Evolutionary conservation across 2,329 filamentous ascomycete species (phyloP).

Genomic region (Bipolaris cookei): DNA sequence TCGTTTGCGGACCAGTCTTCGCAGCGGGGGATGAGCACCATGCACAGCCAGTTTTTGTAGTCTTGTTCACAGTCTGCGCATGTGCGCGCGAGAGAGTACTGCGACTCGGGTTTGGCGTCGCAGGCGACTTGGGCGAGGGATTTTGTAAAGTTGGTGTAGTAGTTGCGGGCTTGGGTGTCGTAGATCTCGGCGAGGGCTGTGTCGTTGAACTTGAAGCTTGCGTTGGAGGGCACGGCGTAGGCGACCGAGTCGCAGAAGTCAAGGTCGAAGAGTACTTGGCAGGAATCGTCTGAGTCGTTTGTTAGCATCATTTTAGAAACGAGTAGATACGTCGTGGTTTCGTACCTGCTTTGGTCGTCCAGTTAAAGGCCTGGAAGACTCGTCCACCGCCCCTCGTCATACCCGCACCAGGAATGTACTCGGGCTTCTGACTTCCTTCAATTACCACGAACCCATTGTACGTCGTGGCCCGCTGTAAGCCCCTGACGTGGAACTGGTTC

Average conservation of each 20-base stretch:
- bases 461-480: slow-evolving; percentile 71
- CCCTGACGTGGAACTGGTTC: slow-evolving; percentile 84
- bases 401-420: slow-evolving; percentile 46
- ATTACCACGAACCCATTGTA: slow-evolving; percentile 78
- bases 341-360: slow-evolving; percentile 78
- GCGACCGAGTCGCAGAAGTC: slow-evolving; percentile 86
- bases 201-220: slow-evolving; percentile 64
- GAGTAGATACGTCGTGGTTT: slow-evolving; percentile 1
- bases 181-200: slow-evolving; percentile 73
- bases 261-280: slow-evolving; percentile 85
- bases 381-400: slow-evolving; percentile 74
- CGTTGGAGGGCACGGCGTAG: slow-evolving; percentile 88
- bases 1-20: slow-evolving; percentile 73
- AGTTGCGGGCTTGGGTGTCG: slow-evolving; percentile 72
- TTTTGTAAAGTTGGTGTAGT: slow-evolving; percentile 80
- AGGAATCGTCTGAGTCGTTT: slow-evolving; percentile 69
- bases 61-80: slow-evolving; percentile 78
- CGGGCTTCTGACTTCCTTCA: slow-evolving; percentile 61
- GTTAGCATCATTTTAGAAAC: slow-evolving; percentile 15
- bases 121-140: slow-evolving; percentile 85
- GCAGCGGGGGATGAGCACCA: slow-evolving; percentile 90
- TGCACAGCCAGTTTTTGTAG: slow-evolving; percentile 96
- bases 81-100: slow-evolving; percentile 79
- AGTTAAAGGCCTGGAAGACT: slow-evolving; percentile 74
- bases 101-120: slow-evolving; percentile 72